A percentile compares a stretch with the other conserved stretches of the same genome.
phyloP scores from a whole-genome alignment of 179 eudicot species.

The Nepenthes alata region DNA sequence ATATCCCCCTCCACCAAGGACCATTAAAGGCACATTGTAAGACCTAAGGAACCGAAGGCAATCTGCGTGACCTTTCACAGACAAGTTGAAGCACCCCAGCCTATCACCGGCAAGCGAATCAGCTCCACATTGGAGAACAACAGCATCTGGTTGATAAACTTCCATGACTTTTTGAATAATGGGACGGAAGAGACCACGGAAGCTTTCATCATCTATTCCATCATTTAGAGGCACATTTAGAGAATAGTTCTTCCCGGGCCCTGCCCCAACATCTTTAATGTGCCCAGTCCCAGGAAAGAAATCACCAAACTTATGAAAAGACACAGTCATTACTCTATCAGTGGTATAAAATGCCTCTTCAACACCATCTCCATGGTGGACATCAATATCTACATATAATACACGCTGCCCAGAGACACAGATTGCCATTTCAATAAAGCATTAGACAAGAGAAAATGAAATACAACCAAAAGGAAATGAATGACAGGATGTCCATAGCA shows the following conservation, averaged over 20 bases:
- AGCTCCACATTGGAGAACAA: constrained; percentile 94
- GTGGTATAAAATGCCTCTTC: constrained; percentile 94
- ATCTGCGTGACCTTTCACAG: constrained; percentile 93
- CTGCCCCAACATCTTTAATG: constrained; percentile 65
- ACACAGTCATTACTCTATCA: constrained; percentile 89
- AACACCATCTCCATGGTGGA: constrained; percentile 95
- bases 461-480: neutral
- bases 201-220: constrained; percentile 69
- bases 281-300: constrained; percentile 91
- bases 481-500: too few species aligned
- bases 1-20: constrained; percentile 94
- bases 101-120: constrained; percentile 96
- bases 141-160: constrained; percentile 84
- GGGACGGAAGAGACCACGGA: constrained; percentile 69
- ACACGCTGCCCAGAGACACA: constrained; percentile 50
- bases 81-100: constrained; percentile 85
- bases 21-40: constrained; percentile 88
- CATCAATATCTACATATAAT: constrained; percentile 71
- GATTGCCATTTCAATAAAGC: neutral
- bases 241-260: constrained; percentile 66
- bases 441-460: neutral
- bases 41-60: constrained; percentile 80
- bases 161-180: constrained; percentile 85
- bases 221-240: constrained; percentile 83
- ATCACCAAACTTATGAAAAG: constrained; percentile 85